Conservation (phyloP, 2,329 filamentous ascomycete genomes). For the Neocatenulostroma microsporum region DNA sequence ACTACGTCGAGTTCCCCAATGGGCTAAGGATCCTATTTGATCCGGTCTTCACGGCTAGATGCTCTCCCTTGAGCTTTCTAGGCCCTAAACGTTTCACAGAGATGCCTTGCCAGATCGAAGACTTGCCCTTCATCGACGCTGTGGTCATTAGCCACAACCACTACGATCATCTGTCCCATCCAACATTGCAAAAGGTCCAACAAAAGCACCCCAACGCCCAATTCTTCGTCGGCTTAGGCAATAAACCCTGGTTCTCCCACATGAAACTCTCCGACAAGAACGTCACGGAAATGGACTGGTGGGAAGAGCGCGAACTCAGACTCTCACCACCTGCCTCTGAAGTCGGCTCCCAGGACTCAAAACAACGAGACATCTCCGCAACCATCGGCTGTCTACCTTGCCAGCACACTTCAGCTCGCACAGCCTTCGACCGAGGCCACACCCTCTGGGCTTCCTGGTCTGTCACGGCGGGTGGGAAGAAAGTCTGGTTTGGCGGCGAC, state of each 20-base stretch:
- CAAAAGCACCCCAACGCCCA: slow-evolving; percentile 67
- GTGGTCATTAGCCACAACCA: slow-evolving; percentile 80
- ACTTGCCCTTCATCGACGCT: slow-evolving; percentile 68
- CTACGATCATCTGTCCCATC: slow-evolving; percentile 83
- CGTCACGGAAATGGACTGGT: slow-evolving; percentile 91
- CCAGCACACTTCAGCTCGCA: slow-evolving; percentile 71
- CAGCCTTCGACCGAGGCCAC: slow-evolving; percentile 58
- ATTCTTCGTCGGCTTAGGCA: slow-evolving; percentile 79
- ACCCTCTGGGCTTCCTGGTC: slow-evolving; percentile 90
- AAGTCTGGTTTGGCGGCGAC: slow-evolving; percentile 80
- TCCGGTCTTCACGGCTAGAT: slow-evolving; percentile 83
- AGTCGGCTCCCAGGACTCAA: slow-evolving; percentile 1
- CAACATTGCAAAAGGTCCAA: slow-evolving; percentile 63
- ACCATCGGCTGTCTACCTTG: slow-evolving; percentile 71
- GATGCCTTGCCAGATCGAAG: slow-evolving; percentile 65
- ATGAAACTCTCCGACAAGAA: slow-evolving; percentile 66
- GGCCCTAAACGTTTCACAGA: slow-evolving; percentile 72
- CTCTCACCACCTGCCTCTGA: slow-evolving; percentile 38
- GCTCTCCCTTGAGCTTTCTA: slow-evolving; percentile 64
- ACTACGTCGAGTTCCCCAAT: slow-evolving; percentile 79
- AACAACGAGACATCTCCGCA: slow-evolving; percentile 52
- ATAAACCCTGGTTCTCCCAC: slow-evolving; percentile 71
- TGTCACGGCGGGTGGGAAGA: slow-evolving; percentile 62
- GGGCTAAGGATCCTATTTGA: slow-evolving; percentile 88
- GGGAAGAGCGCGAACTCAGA: slow-evolving; percentile 71